Evolutionary conservation across 495 filamentous ascomycete genomes (phyloP), one percentile per base, ranked within the genome.

Genomic region (Penicillium dipodomyicola): DNA sequence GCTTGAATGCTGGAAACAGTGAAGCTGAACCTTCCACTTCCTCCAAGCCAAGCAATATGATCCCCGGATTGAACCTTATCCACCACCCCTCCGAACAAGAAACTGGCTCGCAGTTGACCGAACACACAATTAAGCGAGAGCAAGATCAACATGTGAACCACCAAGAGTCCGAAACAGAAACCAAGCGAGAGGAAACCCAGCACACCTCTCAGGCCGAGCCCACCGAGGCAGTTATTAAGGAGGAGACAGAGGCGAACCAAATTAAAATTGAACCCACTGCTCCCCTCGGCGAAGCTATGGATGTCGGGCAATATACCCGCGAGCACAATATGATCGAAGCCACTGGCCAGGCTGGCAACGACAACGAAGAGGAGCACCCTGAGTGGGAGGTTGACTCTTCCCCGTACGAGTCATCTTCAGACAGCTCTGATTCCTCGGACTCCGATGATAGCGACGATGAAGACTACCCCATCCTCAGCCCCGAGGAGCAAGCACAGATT

Each of bases 401-500:
- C 20, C 80, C 82, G 3, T 80, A 81, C 60, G 79, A 81, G 56
- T 80, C 80, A 39, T 82, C 79, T n/a, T 79, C 77, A 1, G 81
- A 80, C 58, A 70, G 63, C 53, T 77, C 79, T n/a, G 76, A 73
- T 14, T 79, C 79, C 45, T 80, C 78, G 27, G 66, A 68, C 32
- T 79, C 81, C 11, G 82, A 85, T 46, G 84, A 85, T 51, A 82
- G 83, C 44, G 87, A 87, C 29, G 85, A 85, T n/a, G 86, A 86
- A 52, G 82, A 84, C 47, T 90, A 90, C 57, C 79, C 84, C 14
- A 79, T 90, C 27, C 78, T 95, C 17, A 86, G 83, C 47, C 80
- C 88, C 12, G 88, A 89, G 67, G 90, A 94, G 66, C 85, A 89
- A 60, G 88, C 88, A 1, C 82, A 84, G 10, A 82, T 93, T 33